Percentiles rank a stretch among this genome's conserved stretches.
These are phyloP conservation scores for Hypoxylon perforatum DNA, from an alignment of 495 filamentous ascomycete species.

Conservation along the genomic window DNA sequence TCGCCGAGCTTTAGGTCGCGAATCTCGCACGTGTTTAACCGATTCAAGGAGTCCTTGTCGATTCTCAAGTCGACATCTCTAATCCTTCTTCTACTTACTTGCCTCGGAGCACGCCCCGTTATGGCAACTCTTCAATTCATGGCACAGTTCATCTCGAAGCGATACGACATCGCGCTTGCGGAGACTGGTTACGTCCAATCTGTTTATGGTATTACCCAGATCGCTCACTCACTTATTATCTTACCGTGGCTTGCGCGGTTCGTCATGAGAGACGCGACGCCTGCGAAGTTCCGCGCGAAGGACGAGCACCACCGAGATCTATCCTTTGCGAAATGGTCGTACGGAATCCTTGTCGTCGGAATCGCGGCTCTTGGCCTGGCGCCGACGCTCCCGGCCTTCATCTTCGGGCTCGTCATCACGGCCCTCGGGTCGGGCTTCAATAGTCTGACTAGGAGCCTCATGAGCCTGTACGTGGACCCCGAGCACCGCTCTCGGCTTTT, in stretches of 20 bases:
- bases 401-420: conserved; percentile 47
- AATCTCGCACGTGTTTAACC: conserved; percentile 23
- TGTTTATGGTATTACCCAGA: conserved; percentile 34
- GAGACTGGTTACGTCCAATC: conserved; percentile 44
- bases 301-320: conserved; percentile 60
- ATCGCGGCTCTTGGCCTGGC: conserved; percentile 49
- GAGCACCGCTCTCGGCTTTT: conserved; percentile 68
- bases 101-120: conserved; percentile 35
- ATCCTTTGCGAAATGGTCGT: conserved; percentile 61
- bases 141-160: conserved; percentile 44
- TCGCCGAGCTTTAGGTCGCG: conserved; percentile 8
- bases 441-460: conserved; percentile 56
- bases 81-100: conserved; percentile 41
- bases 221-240: conserved; percentile 31
- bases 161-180: conserved; percentile 42
- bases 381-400: conserved; percentile 39
- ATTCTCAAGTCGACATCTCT: conserved; percentile 43
- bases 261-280: conserved; percentile 27
- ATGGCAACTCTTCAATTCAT: conserved; percentile 36
- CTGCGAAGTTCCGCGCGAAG: conserved; percentile 24
- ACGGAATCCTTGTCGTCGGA: conserved; percentile 59
- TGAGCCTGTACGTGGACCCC: conserved; percentile 64
- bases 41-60: conserved; percentile 39
- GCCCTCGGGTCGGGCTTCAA: conserved; percentile 46
- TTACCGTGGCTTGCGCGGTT: conserved; percentile 40